phyloP scores from a whole-genome alignment of 208 protist species.

The Porcisia hertigi region DNA sequence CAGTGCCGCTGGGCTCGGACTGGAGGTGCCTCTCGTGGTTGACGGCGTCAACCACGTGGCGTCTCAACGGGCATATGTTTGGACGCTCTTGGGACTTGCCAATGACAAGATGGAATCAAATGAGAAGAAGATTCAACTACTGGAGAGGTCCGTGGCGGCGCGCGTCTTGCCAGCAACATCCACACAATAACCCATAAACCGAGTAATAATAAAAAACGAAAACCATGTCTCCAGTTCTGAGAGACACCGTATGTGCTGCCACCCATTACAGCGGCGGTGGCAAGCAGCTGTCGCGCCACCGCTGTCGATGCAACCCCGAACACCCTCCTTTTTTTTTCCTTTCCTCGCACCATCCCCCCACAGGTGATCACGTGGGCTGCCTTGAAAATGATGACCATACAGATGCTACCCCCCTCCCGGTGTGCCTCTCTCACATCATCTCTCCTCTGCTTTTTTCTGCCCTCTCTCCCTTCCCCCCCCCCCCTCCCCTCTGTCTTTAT shows the following conservation, averaged over 20 bases:
- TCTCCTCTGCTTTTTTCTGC: not conserved
- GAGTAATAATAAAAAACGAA: not conserved
- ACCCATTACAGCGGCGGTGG: not conserved
- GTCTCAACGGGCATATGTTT: slow-evolving; percentile 66
- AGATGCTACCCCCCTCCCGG: not conserved
- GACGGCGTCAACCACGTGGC: slow-evolving; percentile 67
- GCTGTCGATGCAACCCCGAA: not conserved
- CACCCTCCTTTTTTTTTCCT: not conserved
- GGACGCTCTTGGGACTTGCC: slow-evolving; percentile 61
- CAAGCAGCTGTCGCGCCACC: not conserved
- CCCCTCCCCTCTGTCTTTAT: not conserved
- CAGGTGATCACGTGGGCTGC: not conserved
- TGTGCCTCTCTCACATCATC: not conserved
- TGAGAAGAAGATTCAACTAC: slow-evolving; percentile 48
- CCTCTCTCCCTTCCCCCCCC: not conserved
- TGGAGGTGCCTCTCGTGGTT: slow-evolving; percentile 81
- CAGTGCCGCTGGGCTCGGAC: slow-evolving; percentile 51
- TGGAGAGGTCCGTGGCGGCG: slow-evolving; percentile 41
- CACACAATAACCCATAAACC: not conserved
- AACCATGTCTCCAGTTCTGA: not conserved
- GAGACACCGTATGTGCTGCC: not conserved
- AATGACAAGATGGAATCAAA: slow-evolving; percentile 85
- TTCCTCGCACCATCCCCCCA: not conserved
- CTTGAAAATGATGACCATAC: not conserved
- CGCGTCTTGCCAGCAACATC: slow-evolving; percentile 11